Evolutionary conservation across 169 alveolate species (phyloP), one percentile per base, ranked within the genome.

Genomic region (Eimeria sp.): DNA sequence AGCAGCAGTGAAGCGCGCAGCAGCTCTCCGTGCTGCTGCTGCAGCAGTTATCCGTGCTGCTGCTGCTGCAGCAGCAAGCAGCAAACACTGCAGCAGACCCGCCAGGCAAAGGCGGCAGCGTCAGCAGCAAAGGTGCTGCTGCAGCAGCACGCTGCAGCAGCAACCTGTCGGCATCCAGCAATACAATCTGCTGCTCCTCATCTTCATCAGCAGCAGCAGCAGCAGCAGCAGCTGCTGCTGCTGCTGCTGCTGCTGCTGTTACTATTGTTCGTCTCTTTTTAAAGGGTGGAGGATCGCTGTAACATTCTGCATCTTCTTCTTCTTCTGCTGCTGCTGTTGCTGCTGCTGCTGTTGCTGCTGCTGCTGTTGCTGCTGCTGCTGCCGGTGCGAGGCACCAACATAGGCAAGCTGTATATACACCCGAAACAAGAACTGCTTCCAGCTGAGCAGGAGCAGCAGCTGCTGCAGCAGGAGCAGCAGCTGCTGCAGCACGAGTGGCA

Each of bases 381-480:
- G 62, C 54, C 18, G 58, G 13, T 62, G 54, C 4, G 27, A 54
- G 0, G 91, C 91, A 85, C 62, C 77, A 85, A 40, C 91, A 85
- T n/a, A 85, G 91, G 43, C 91, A 85, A n/a, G 91, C 91, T 58
- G 91, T 85, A 85, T 85, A 85, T 56, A 85, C 91, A 85, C 91
- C 37, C 20, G 91, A 58, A 23, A 85, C 64, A 13, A 62, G 37
- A 2, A 60, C 78, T 16, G 18, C 56, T 16, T 0, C n/a, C n/a
- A n/a, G n/a, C n/a, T n/a, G n/a, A n/a, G n/a, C n/a, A n/a, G n/a
- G n/a, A n/a, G n/a, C n/a, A n/a, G n/a, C n/a, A n/a, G n/a, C n/a
- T n/a, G n/a, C n/a, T n/a, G n/a, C n/a, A n/a, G n/a, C n/a, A n/a
- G n/a, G n/a, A n/a, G n/a, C n/a, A n/a, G 20, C 18, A 37, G 78